Base-by-base conservation (phyloP, 352 stramenopile genomes). In the Phytophthora ohioensis region DNA sequence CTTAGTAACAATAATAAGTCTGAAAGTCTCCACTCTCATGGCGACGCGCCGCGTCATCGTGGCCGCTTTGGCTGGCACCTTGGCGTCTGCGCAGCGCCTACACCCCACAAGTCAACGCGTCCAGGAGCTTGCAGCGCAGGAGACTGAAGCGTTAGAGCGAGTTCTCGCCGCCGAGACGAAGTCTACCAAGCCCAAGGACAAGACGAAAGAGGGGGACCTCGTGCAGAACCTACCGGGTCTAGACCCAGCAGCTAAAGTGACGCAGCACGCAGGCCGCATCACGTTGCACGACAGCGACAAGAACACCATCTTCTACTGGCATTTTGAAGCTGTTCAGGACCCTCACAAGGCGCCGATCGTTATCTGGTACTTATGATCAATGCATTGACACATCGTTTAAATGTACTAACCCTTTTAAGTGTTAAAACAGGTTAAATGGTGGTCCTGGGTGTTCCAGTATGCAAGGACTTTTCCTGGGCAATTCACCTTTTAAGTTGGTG, bases 291-390 rank as follows among this genome's bases (percentile, higher is more conserved):
- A 79, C 13, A 71, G 39, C 12, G 80, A 78, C 32, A 79, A 77
- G 21, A 91, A 91, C 65, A 66, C 73, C 3, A 76, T 95, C 32
- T 95, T 95, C 64, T 95, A 94, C 57, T 95, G 88, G 88, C 86
- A 92, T 57, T 91, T 95, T 43, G 69, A 78, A 21, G 84, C 86
- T 1, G 67, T 78, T 12, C 67, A 75, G 13, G 58, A 83, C 13
- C 38, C 86, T 5, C 76, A 87, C 59, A 85, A 67, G 8, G 78
- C 79, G 31, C 86, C 86, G 35, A 75, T 95, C 15, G 70, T 93
- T 2, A 82, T 95, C 13, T 95, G 88, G 85, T 93, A 70, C 10
- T 27, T 17, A 13, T 54, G 51, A 32, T 15, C n/a, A 27, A 27
- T 27, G n/a, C 5, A 49, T 48, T 65, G 46, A 39, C 21, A 55